Evolutionary conservation across 352 stramenopile genomes (phyloP).

Genomic region (Aphanomyces invadans): DNA sequence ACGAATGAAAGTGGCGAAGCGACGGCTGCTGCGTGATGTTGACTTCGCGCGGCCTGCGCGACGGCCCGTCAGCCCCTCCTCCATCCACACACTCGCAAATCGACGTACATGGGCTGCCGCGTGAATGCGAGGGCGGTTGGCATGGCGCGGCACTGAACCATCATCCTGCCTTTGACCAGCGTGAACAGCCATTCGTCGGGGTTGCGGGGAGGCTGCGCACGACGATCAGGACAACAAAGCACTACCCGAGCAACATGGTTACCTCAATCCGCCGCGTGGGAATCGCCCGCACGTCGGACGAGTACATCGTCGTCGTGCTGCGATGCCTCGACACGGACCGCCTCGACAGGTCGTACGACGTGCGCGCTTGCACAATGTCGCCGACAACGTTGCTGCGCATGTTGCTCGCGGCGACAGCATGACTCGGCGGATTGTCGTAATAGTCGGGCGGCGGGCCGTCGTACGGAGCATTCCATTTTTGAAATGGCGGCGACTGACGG

Average conservation of each 20-base stretch:
- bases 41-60: slow-evolving; percentile 46
- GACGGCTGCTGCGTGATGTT: slow-evolving; percentile 56
- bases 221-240: no score
- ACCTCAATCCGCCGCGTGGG: not conserved
- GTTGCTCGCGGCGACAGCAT: not conserved
- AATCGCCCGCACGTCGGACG: not conserved
- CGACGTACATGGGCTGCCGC: slow-evolving; percentile 25
- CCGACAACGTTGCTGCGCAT: not conserved
- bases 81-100: not conserved
- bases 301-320: not conserved
- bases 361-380: not conserved
- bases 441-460: slow-evolving; percentile 6
- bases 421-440: not conserved
- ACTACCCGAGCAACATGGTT: no score
- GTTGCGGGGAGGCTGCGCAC: not conserved
- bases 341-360: not conserved
- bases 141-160: slow-evolving; percentile 31
- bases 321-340: not conserved
- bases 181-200: slow-evolving; percentile 14
- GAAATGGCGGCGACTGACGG: not conserved
- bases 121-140: slow-evolving; percentile 30
- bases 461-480: slow-evolving; percentile 8
- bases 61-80: slow-evolving; percentile 19
- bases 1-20: slow-evolving; percentile 49
- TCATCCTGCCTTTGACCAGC: not conserved